phyloP scores from a whole-genome alignment of 768 basidiomycete species.

The Tricholoma flavovirens region DNA sequence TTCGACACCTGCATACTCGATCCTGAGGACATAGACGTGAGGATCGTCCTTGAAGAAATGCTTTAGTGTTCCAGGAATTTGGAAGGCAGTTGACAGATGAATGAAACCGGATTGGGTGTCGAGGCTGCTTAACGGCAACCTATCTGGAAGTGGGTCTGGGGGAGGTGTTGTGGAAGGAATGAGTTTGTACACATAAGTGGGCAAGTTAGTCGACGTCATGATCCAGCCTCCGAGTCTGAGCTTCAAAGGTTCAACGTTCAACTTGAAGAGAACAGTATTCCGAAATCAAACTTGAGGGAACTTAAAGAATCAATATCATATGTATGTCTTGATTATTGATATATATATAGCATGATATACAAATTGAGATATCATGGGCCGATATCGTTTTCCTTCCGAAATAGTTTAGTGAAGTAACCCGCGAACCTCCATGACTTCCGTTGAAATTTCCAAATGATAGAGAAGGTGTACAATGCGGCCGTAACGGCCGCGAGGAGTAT shows the following conservation, averaged over 20 bases:
- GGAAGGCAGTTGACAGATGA: conserved; percentile 47
- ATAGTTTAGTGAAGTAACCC: conserved; percentile 4
- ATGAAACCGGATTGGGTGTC: conserved; percentile 44
- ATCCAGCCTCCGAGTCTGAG: too few species aligned
- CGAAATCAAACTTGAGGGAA: too few species aligned
- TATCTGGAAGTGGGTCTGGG: conserved; percentile 33
- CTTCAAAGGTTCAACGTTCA: too few species aligned
- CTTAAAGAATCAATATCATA: too few species aligned
- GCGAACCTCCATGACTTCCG: conserved; percentile 18
- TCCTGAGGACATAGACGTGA: conserved; percentile 37
- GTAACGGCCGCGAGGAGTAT: conserved; percentile 33
- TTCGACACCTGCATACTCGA: conserved; percentile 35
- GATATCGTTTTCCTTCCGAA: background rate
- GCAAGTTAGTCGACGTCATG: conserved; percentile 18
- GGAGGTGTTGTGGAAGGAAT: conserved; percentile 38
- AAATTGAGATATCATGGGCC: background rate
- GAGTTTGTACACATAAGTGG: conserved; percentile 60
- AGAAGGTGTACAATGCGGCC: conserved; percentile 42
- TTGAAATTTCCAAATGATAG: conserved; percentile 44
- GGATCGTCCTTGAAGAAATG: conserved; percentile 39
- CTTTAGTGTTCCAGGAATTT: conserved; percentile 41
- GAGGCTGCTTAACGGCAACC: conserved; percentile 46
- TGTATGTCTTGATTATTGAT: too few species aligned
- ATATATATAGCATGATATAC: background rate
- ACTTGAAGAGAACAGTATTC: too few species aligned